These are phyloP conservation scores for Pilobolus umbonatus DNA, from an alignment of 192 early-diverging fungal genomes.

Conservation along the genomic window DNA sequence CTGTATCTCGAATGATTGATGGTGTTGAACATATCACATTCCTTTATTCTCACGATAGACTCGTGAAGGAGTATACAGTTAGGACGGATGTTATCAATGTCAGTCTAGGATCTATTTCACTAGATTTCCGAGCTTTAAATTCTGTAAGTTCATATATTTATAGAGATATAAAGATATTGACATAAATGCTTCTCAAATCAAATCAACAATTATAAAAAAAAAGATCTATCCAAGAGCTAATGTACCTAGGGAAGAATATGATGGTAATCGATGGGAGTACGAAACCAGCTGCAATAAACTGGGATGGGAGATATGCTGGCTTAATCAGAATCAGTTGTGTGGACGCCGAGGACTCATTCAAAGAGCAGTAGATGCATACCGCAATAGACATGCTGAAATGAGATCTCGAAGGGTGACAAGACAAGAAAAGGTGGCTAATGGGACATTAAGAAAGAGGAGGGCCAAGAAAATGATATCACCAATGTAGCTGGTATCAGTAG, in stretches of 20 bases:
- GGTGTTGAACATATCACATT: constrained; percentile 31
- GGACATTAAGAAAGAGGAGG: constrained; percentile 43
- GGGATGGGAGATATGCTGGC: constrained; percentile 67
- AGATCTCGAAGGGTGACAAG: constrained; percentile 62
- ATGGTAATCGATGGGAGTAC: constrained; percentile 76
- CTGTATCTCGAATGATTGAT: constrained; percentile 18
- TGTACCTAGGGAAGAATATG: constrained; percentile 41
- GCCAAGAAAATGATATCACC: constrained; percentile 14
- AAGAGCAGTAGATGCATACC: constrained; percentile 71
- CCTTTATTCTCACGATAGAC: constrained; percentile 27
- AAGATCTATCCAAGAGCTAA: constrained; percentile 69
- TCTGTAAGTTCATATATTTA: constrained; percentile 20
- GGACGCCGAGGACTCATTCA: constrained; percentile 71
- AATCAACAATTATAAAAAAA: too few relatives aligned
- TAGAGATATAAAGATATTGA: not conserved
- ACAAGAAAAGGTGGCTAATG: constrained; percentile 63
- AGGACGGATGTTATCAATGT: constrained; percentile 26
- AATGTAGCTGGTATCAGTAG: too few relatives aligned
- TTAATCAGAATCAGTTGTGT: constrained; percentile 55
- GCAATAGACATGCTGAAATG: constrained; percentile 56
- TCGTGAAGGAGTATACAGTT: constrained; percentile 29
- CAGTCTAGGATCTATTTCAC: constrained; percentile 8
- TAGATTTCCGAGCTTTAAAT: constrained; percentile 17
- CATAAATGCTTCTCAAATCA: not conserved
- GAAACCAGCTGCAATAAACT: constrained; percentile 70